Base-by-base conservation (phyloP, 208 protist genomes). In the Naegleria lovaniensis region DNA sequence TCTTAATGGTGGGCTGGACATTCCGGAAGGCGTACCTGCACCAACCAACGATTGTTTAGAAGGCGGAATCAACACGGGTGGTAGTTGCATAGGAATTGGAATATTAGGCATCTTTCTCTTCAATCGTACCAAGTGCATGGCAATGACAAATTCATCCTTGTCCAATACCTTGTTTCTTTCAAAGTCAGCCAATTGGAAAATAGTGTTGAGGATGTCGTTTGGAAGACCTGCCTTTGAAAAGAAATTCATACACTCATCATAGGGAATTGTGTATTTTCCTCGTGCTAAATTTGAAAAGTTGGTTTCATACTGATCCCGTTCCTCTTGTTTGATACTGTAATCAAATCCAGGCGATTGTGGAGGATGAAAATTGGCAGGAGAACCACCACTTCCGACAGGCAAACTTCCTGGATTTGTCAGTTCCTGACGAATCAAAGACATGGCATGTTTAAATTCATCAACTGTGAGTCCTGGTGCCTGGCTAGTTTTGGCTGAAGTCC, bases 111-210 rank as follows among this genome's bases (percentile, higher is more conserved):
- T 58, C 43, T 88, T 88, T 88, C 85, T 88, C 43, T 88, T 88
- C 33, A 88, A 58, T 29, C 85, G 0, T n/a, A 88, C 36, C 39
- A 88, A 58, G 43, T 88, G 85, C 22, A 88, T 40, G 4, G 85
- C 85, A 58, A 88, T 88, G 0, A 88, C 41, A 88, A 88, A 88
- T 88, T 88, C 85, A 3, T 88, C 85, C 15, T 39, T 48, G 41
- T 88, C 85, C 41, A 88, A 88, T 3, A 58, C 13, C 33, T 43
- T 36, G n/a, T 88, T 39, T n/a, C 25, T 88, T 58, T 88, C 85
- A 88, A 88, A 88, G 22, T 88, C 85, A 38, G 41, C 39, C 13
- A 88, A 58, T 51, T 39, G 85, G 9, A 15, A 88, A 36, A 88
- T 88, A 39, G 16, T 29, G 36, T 79, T 79, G 19, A 79, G 25